Percentiles rank a stretch among this genome's conserved stretches.
phyloP scores from a whole-genome alignment of 192 early-diverging fungal species.

The Funneliformis geosporum region DNA sequence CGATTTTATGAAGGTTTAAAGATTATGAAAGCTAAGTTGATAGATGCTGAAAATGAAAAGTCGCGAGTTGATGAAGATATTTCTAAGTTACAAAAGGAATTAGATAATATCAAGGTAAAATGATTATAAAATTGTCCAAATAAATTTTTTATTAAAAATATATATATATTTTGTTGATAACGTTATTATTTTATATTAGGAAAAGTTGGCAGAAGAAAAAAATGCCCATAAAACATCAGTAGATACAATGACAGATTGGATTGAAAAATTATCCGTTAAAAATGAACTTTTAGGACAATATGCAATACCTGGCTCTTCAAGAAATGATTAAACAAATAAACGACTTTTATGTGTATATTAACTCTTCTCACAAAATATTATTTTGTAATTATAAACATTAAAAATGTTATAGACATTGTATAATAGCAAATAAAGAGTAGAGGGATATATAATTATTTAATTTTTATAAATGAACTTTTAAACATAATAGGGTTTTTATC shows the following conservation, averaged over 20 bases:
- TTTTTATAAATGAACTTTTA: no score
- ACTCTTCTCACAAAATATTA: no score
- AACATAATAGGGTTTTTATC: no score
- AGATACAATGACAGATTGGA: slow-evolving; percentile 15
- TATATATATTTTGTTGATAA: neutral
- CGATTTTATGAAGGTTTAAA: slow-evolving; percentile 16
- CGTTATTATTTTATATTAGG: neutral
- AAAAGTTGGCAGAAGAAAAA: neutral
- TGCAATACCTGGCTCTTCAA: no score
- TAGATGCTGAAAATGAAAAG: slow-evolving; percentile 1
- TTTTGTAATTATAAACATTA: no score
- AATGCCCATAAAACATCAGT: neutral
- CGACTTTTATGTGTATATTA: no score
- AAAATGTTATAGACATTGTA: no score
- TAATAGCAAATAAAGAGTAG: no score
- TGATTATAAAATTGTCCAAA: neutral
- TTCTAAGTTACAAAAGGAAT: slow-evolving; percentile 10
- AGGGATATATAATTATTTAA: no score
- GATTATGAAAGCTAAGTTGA: slow-evolving; percentile 13
- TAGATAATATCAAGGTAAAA: neutral
- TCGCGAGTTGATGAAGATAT: slow-evolving; percentile 7
- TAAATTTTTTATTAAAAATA: neutral
- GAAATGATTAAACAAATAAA: no score
- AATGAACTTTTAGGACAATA: neutral
- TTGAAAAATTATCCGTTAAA: neutral